phyloP scores from a whole-genome alignment of 106 monocot species.

The Phalaenopsis aphrodite region DNA sequence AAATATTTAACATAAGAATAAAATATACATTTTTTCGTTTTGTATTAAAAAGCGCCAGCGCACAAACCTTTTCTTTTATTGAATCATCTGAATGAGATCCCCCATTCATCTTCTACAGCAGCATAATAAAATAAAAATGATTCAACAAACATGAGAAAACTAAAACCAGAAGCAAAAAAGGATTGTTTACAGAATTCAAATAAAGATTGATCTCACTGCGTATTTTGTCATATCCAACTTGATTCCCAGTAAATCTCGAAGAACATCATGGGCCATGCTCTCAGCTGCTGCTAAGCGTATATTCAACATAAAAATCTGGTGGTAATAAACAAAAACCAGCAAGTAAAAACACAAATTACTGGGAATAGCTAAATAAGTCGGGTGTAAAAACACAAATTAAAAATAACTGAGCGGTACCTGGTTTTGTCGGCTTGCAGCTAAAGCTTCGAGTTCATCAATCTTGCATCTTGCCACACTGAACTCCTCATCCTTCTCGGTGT shows the following conservation, averaged over 20 bases:
- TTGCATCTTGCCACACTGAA: conserved; percentile 38
- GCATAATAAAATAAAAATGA: conserved; percentile 26
- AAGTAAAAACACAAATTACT: too few species aligned
- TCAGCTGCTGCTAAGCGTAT: conserved; percentile 68
- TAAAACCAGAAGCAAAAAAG: background rate
- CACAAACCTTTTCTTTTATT: conserved; percentile 36
- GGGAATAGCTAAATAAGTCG: background rate
- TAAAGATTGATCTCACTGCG: conserved; percentile 40
- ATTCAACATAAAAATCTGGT: conserved; percentile 90
- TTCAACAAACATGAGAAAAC: background rate
- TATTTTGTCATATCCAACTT: conserved; percentile 84
- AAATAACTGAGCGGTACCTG: conserved; percentile 11
- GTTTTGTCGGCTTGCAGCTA: conserved; percentile 56
- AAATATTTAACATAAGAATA: conserved; percentile 7
- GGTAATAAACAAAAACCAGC: background rate
- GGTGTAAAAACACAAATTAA: too few species aligned
- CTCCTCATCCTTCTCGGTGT: conserved; percentile 87
- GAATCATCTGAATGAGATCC: conserved; percentile 12
- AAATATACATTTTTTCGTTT: background rate
- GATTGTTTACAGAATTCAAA: background rate
- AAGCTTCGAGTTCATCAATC: conserved; percentile 72
- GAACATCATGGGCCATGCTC: conserved; percentile 99
- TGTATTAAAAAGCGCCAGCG: background rate
- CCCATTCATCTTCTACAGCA: conserved; percentile 24
- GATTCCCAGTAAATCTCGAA: conserved; percentile 82